These are phyloP conservation scores for Alloascoidea hylecoeti DNA, from an alignment of 805 yeast species.

Conservation along the genomic window DNA sequence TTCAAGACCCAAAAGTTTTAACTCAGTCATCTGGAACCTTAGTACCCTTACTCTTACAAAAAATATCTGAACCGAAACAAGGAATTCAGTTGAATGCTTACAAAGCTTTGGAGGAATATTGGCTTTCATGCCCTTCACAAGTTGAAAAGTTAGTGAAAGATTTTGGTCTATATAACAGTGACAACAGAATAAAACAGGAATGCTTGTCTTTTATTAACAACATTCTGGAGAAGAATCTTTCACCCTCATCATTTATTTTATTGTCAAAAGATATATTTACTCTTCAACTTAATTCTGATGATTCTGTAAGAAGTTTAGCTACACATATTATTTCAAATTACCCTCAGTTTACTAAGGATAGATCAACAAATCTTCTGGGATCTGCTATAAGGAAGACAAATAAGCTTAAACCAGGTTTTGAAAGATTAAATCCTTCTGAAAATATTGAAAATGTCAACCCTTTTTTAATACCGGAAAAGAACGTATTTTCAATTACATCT, in stretches of 20 bases:
- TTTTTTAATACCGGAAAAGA: neutral
- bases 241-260: neutral
- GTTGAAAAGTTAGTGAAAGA: slow-evolving; percentile 18
- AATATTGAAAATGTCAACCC: neutral
- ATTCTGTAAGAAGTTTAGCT: slow-evolving; percentile 12
- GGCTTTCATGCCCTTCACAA: slow-evolving; percentile 20
- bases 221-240: neutral
- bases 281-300: slow-evolving; percentile 13
- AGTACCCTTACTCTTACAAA: slow-evolving; percentile 17
- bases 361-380: neutral
- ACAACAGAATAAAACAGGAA: slow-evolving; percentile 11
- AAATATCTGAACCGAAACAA: slow-evolving; percentile 16
- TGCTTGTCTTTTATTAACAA: slow-evolving; percentile 10
- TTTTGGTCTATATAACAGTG: slow-evolving; percentile 14
- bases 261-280: neutral
- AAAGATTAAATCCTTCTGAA: neutral
- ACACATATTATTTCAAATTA: slow-evolving; percentile 4
- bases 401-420: no score
- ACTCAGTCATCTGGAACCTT: slow-evolving; percentile 16
- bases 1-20: slow-evolving; percentile 20
- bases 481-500: neutral
- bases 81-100: slow-evolving; percentile 10
- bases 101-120: slow-evolving; percentile 19
- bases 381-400: neutral
- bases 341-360: neutral